These are phyloP conservation scores for Hydrangea macrophylla DNA, from an alignment of 148 eudicot genomes.

Conservation along the genomic window DNA sequence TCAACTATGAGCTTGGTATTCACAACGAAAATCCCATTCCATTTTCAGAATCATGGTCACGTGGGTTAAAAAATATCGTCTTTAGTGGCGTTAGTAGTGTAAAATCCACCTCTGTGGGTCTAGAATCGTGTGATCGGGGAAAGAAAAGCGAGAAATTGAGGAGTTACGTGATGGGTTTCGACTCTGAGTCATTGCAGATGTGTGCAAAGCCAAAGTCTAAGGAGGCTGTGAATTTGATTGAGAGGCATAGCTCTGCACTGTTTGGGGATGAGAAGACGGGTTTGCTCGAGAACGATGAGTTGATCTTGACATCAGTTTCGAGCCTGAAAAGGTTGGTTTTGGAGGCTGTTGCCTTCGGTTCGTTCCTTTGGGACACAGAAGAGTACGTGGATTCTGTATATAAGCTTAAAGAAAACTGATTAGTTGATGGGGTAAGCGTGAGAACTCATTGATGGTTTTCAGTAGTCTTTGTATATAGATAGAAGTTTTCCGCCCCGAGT, in stretches of 20 bases:
- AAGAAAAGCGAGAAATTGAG: conserved; percentile 41
- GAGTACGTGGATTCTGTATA: conserved; percentile 45
- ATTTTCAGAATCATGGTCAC: conserved; percentile 24
- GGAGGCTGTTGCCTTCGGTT: conserved; percentile 88
- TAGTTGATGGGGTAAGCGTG: no score
- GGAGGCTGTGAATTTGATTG: conserved; percentile 50
- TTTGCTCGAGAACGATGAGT: conserved; percentile 27
- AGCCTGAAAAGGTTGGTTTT: conserved; percentile 75
- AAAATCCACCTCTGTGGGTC: conserved; percentile 28
- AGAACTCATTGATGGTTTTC: no score
- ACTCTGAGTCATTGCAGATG: conserved; percentile 36
- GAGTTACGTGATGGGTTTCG: conserved; percentile 52
- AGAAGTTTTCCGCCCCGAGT: no score
- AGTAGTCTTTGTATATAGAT: no score
- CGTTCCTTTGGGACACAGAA: conserved; percentile 85
- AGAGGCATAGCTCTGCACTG: conserved; percentile 62
- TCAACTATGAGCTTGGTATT: no score
- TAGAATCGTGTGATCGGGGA: conserved; percentile 22
- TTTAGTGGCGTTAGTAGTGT: conserved; percentile 28
- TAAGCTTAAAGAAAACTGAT: conserved; percentile 47
- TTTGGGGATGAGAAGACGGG: conserved; percentile 42
- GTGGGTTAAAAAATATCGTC: conserved; percentile 23
- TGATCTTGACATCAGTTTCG: conserved; percentile 62
- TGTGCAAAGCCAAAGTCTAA: conserved; percentile 60
- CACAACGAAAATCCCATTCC: conserved; percentile 29